phyloP scores from a whole-genome alignment of 2,329 filamentous ascomycete genomes.

The Fusarium dlaminii region DNA sequence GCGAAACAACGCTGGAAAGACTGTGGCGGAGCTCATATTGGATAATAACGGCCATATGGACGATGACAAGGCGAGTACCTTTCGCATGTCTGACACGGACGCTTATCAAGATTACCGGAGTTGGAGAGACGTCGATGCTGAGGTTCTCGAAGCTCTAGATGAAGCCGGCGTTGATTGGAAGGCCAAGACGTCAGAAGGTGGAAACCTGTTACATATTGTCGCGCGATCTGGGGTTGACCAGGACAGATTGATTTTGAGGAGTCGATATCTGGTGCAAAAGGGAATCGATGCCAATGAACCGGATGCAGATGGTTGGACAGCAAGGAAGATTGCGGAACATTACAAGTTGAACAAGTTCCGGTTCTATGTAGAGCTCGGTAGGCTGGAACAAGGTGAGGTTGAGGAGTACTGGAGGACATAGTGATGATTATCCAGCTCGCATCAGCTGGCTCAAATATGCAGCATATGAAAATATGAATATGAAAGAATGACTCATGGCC shows the following conservation, averaged over 20 bases:
- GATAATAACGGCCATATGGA: not conserved
- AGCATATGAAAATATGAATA: not conserved
- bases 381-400: not conserved
- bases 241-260: not conserved
- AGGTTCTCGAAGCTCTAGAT: fast-evolving
- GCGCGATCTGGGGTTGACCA: not conserved
- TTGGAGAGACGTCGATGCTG: fast-evolving
- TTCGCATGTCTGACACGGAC: not conserved
- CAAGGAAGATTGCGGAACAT: not conserved
- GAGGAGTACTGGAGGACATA: not conserved
- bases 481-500: not conserved
- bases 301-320: not conserved
- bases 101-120: fast-evolving
- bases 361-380: not conserved
- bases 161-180: not conserved
- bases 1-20: not conserved
- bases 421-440: not conserved
- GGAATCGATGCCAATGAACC: not conserved
- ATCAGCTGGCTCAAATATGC: not conserved
- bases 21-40: not conserved
- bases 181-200: not conserved
- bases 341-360: fast-evolving
- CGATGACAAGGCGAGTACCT: not conserved
- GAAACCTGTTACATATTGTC: not conserved
- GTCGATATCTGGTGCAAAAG: not conserved